Evolutionary conservation across 2,329 filamentous ascomycete genomes (phyloP).

Genomic region (Chaetomiaceae sp.): DNA sequence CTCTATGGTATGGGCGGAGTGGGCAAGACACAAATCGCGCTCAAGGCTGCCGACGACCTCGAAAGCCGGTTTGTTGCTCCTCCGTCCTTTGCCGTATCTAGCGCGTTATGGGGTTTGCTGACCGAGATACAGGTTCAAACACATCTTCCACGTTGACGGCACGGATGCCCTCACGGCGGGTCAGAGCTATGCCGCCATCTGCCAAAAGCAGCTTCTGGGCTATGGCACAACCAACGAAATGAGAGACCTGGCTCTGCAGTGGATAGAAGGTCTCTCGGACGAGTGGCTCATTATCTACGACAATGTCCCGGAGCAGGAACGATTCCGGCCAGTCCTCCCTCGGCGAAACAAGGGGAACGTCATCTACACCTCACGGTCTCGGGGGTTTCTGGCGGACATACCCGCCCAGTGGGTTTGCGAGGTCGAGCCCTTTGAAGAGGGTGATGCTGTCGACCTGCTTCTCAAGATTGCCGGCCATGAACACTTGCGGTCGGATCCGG

Average conservation of each 20-base stretch:
- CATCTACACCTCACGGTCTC: constrained; percentile 29
- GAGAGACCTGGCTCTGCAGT: constrained; percentile 11
- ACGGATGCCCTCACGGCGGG: constrained; percentile 21
- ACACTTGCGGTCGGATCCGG: neutral
- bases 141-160: constrained; percentile 32
- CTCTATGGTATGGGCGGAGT: constrained; percentile 30
- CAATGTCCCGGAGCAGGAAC: constrained; percentile 22
- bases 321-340: constrained; percentile 20
- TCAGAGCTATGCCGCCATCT: constrained; percentile 25
- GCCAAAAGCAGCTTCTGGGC: constrained; percentile 5
- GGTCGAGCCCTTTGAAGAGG: constrained; percentile 14
- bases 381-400: constrained; percentile 1
- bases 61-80: constrained; percentile 19
- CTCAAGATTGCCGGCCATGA: constrained; percentile 14
- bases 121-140: constrained; percentile 23
- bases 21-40: constrained; percentile 32
- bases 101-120: neutral
- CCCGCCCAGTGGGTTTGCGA: constrained; percentile 7
- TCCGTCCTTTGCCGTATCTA: neutral
- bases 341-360: constrained; percentile 25
- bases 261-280: constrained; percentile 19
- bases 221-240: neutral
- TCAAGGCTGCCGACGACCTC: constrained; percentile 25
- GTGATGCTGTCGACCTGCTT: constrained; percentile 22
- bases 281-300: constrained; percentile 34